Base-by-base conservation (phyloP, 176 grass and related monocot genomes). In the Oryza meyeriana region DNA sequence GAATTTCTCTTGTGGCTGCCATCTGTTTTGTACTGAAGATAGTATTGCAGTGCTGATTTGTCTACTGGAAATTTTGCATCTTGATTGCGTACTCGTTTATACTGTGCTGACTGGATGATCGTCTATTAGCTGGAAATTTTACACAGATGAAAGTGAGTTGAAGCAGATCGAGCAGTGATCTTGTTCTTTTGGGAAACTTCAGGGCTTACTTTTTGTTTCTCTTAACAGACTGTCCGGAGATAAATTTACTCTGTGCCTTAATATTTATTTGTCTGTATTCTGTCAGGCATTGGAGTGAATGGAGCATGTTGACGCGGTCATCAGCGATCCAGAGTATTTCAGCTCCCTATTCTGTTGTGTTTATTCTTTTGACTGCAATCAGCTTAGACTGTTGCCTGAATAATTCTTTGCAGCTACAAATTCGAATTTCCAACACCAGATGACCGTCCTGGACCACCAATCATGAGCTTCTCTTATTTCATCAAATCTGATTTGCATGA, bases 401-500 rank as follows among this genome's bases (percentile, higher is more conserved):
- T 87, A 82, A 69, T 74, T 58, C 28, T 66, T 85, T 80, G 72
- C 88, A 98, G 95, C 88, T 98, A 98, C 81, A 98, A 98, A 75
- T 98, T 98, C 89, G 95, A 98, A 61, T 98, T 98, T 83, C 95
- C 92, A 61, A 98, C 95, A 34, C 92, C 92, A 50, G 95, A 98
- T 84, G 95, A 98, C 63, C 85, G 86, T 28, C 95, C 95, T 29
- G 95, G 95, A 74, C 92, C 81, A 75, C 95, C 95, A 78, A 98
- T 98, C 62, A 98, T 98, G 71, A 98, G 95, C 86, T 98, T 98
- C 26, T 3, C 33, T 41, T 40, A 61, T 68, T 30, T 61, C 26
- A 1, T 77, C 25, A 32, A 71, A 13, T 72, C 42, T 26, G 40
- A 34, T 57, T 45, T 78, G 36, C 65, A 34, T 48, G 31, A 64